A percentile compares a stretch with the other conserved stretches of the same genome.
Evolutionary conservation across 2,329 filamentous ascomycete species (phyloP).

Genomic region (Cladosporium cucumerinum): DNA sequence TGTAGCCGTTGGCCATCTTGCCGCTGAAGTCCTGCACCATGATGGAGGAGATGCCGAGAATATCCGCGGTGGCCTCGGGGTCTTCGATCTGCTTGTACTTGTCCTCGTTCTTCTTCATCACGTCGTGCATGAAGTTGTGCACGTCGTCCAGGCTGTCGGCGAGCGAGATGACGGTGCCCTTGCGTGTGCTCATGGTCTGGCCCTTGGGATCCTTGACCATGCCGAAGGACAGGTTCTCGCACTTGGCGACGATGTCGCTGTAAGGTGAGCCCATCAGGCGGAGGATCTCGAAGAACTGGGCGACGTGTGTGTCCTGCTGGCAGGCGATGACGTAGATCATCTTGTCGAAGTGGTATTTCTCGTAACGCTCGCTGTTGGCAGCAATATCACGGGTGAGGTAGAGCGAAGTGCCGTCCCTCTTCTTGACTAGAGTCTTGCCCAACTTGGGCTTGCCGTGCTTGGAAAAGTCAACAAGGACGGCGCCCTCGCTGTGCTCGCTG

Average conservation of each 20-base stretch:
- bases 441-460: slow-evolving; percentile 67
- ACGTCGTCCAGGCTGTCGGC: slow-evolving; percentile 56
- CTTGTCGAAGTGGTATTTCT: slow-evolving; percentile 62
- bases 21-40: slow-evolving; percentile 99
- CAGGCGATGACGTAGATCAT: slow-evolving; percentile 66
- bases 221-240: slow-evolving; percentile 64
- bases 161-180: slow-evolving; percentile 51
- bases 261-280: slow-evolving; percentile 59
- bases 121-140: slow-evolving; percentile 93
- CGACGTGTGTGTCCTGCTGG: slow-evolving; percentile 63
- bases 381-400: slow-evolving; percentile 70
- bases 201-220: slow-evolving; percentile 51
- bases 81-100: slow-evolving; percentile 91
- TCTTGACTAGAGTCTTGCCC: slow-evolving; percentile 64
- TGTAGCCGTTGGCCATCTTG: slow-evolving; percentile 73
- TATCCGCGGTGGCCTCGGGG: slow-evolving; percentile 78
- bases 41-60: slow-evolving; percentile 85
- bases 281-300: slow-evolving; percentile 63
- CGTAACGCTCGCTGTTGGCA: slow-evolving; percentile 60
- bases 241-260: slow-evolving; percentile 54
- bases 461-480: slow-evolving; percentile 65
- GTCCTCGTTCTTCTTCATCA: slow-evolving; percentile 83
- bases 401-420: slow-evolving; percentile 64
- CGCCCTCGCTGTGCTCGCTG: slow-evolving; percentile 62
- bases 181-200: slow-evolving; percentile 62